Evolutionary conservation across 2,329 filamentous ascomycete genomes (phyloP), one percentile per base, ranked within the genome.

Genomic region (Ambrosiella cleistominuta): DNA sequence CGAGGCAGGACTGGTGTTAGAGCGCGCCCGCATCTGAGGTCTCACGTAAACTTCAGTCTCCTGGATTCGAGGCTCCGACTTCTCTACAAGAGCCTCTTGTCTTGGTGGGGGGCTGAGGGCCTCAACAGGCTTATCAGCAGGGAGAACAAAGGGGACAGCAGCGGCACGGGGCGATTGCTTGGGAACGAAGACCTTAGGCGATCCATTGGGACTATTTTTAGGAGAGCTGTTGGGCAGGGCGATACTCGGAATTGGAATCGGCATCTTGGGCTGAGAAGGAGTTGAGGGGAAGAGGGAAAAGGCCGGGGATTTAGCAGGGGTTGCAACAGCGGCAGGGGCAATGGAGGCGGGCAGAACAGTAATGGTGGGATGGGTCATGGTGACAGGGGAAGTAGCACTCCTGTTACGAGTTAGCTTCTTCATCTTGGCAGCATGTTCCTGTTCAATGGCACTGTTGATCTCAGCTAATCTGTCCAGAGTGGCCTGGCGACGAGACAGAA

Each of bases 401-500:
- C 60, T 42, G 36, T 57, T 56, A 9, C 56, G 60, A 19, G 54
- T 56, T 35, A 58, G 35, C 35, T 44, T 47, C 17, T 27, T 38
- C 40, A 52, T 42, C 38, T 47, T 47, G 11, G 40, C 59, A 6
- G 62, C 56, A 39, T 61, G 56, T 42, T 62, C 57, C 42, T 53
- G 50, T n/a, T 54, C 58, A 38, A 57, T 61, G 9, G 53, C 61
- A 60, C 75, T 74, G 56, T 75, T 75, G 44, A 78, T 74, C 17
- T 73, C 75, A 62, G 75, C 78, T 1, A 86, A 69, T 59, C 74
- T 78, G 57, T 80, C 74, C 11, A 82, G 66, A 0, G 76, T 80
- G 7, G 78, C 79, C 63, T 83, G 80, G 47, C 80, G 74, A 59
- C 79, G 74, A 27, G 74, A 74, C 35, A 82, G 69, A 7, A 83